Conservation (phyloP, 192 early-diverging fungal species). For the Funneliformis geosporum region DNA sequence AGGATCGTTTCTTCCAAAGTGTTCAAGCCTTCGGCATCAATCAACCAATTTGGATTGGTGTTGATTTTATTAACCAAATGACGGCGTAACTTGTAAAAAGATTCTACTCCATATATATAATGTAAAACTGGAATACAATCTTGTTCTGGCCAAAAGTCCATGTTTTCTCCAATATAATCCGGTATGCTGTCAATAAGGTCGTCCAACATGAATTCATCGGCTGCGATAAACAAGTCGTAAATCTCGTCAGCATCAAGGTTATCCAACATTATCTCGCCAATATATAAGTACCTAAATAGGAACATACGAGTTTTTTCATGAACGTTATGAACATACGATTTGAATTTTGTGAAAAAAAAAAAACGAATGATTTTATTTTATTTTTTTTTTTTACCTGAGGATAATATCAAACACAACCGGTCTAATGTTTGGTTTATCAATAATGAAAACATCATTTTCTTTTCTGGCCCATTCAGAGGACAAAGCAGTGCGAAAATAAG, state of each 20-base stretch:
- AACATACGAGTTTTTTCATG: background rate
- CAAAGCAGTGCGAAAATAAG: constrained; percentile 18
- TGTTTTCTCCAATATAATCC: background rate
- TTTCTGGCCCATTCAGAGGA: constrained; percentile 22
- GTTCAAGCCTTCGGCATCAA: background rate
- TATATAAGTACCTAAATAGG: constrained; percentile 13
- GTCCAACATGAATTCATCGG: constrained; percentile 15
- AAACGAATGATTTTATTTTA: background rate
- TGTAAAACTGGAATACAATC: constrained; percentile 15
- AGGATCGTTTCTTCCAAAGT: constrained; percentile 11
- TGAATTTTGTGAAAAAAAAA: background rate
- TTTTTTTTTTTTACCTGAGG: background rate
- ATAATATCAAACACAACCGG: constrained; percentile 17
- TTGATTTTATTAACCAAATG: constrained; percentile 2
- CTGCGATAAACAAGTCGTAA: background rate
- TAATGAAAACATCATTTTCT: constrained; percentile 8
- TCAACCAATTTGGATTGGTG: background rate
- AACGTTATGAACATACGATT: background rate
- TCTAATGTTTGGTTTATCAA: constrained; percentile 22
- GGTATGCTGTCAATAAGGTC: constrained; percentile 6
- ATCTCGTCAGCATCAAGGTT: background rate
- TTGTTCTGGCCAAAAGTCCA: constrained; percentile 6
- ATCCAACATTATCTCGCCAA: background rate
- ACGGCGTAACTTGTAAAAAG: constrained; percentile 11
- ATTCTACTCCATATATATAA: background rate